Percentiles rank a stretch among this genome's conserved stretches.
Conservation (phyloP, 805 yeast genomes). For the Wickerhamomyces sydowiorum region DNA sequence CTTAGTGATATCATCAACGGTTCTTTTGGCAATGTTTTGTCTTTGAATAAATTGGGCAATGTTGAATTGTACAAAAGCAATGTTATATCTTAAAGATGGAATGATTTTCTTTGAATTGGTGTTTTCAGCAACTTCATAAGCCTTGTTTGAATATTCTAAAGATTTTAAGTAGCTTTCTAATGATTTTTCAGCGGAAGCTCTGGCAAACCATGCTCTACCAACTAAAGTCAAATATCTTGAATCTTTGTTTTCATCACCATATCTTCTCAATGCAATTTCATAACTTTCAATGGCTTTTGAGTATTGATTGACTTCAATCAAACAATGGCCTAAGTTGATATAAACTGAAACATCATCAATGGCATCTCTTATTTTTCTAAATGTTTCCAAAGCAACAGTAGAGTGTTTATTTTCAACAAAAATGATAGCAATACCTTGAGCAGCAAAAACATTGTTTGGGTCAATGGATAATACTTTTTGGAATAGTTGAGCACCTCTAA, state of each 20-base stretch:
- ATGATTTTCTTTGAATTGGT: slow-evolving; percentile 30
- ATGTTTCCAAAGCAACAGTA: slow-evolving; percentile 74
- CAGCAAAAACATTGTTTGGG: slow-evolving; percentile 86
- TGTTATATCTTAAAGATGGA: slow-evolving; percentile 61
- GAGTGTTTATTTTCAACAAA: slow-evolving; percentile 80
- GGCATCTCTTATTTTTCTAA: slow-evolving; percentile 86
- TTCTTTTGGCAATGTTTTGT: slow-evolving; percentile 51
- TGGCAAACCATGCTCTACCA: slow-evolving; percentile 83
- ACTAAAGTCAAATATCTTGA: slow-evolving; percentile 62
- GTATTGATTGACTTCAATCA: slow-evolving; percentile 75
- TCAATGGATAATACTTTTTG: slow-evolving; percentile 85
- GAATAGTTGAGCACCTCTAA: slow-evolving; percentile 87
- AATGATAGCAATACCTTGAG: slow-evolving; percentile 93
- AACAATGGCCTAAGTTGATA: slow-evolving; percentile 83
- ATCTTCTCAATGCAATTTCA: slow-evolving; percentile 69
- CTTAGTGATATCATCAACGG: slow-evolving; percentile 51
- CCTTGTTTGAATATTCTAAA: slow-evolving; percentile 54
- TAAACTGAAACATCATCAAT: slow-evolving; percentile 78
- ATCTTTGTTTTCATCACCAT: slow-evolving; percentile 53
- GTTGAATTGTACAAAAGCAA: slow-evolving; percentile 80
- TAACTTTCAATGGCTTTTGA: slow-evolving; percentile 86
- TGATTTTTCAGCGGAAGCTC: slow-evolving; percentile 67
- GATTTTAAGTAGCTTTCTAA: slow-evolving; percentile 55
- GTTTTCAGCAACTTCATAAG: slow-evolving; percentile 34
- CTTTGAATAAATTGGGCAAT: slow-evolving; percentile 78